These are phyloP conservation scores for Talaromyces sp. DNA, from an alignment of 2,329 filamentous ascomycete species.

Conservation along the genomic window DNA sequence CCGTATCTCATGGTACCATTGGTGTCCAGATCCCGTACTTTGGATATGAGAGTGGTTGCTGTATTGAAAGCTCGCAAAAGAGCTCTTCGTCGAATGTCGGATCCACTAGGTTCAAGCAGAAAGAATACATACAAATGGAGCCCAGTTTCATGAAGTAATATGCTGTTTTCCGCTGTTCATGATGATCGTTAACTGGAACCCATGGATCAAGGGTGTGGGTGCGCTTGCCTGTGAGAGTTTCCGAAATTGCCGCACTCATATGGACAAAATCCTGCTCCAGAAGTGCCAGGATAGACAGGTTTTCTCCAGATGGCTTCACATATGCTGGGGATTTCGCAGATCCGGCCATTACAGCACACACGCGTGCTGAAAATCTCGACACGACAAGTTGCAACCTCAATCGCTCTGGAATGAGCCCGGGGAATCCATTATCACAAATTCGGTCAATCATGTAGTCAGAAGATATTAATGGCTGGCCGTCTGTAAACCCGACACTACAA, in stretches of 20 bases:
- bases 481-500: background rate
- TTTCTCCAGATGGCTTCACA: background rate
- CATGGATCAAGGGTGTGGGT: background rate
- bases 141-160: conserved; percentile 5
- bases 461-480: background rate
- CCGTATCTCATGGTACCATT: background rate
- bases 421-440: background rate
- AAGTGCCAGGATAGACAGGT: conserved; percentile 2
- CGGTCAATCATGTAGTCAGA: conserved; percentile 6
- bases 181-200: background rate
- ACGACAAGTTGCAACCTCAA: conserved; percentile 10
- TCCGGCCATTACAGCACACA: conserved; percentile 5
- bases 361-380: conserved; percentile 10
- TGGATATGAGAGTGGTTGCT: background rate
- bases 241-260: background rate
- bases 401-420: background rate
- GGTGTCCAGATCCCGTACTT: background rate
- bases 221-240: conserved; percentile 2
- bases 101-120: conserved; percentile 3
- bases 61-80: conserved; percentile 5
- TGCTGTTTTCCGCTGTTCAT: background rate
- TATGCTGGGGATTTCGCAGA: background rate
- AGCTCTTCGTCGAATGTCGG: conserved; percentile 1
- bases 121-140: conserved; percentile 7
- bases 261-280: conserved; percentile 6